These are phyloP conservation scores for Strobilomyces confusus DNA, from an alignment of 768 basidiomycete species.

Conservation along the genomic window DNA sequence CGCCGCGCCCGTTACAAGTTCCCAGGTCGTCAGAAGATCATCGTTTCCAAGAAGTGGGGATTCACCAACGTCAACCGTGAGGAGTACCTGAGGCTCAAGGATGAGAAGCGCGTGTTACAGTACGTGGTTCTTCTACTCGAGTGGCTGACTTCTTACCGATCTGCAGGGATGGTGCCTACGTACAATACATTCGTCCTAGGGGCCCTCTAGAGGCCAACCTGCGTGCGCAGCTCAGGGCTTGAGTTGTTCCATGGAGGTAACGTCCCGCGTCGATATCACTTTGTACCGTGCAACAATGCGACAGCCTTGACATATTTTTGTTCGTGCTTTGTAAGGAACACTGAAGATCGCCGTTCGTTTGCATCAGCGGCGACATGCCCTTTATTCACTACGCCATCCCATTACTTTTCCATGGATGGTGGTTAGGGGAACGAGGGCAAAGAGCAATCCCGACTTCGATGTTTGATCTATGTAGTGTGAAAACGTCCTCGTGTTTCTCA, in stretches of 20 bases:
- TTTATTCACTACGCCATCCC: slow-evolving; percentile 75
- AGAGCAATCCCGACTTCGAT: slow-evolving; percentile 39
- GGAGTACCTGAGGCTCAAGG: slow-evolving; percentile 86
- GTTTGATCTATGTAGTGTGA: slow-evolving; percentile 16
- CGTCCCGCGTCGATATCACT: slow-evolving; percentile 11
- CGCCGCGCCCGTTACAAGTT: slow-evolving; percentile 99
- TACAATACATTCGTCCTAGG: slow-evolving; percentile 88
- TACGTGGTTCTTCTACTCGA: slow-evolving; percentile 39
- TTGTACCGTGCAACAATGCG: slow-evolving; percentile 18
- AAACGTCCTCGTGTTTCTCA: slow-evolving; percentile 17
- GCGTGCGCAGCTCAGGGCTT: slow-evolving; percentile 76
- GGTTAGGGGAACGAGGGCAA: slow-evolving; percentile 85
- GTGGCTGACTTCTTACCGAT: not conserved
- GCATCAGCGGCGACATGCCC: slow-evolving; percentile 35
- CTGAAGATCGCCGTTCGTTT: not conserved
- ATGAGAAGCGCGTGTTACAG: slow-evolving; percentile 86
- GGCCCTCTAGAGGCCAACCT: slow-evolving; percentile 85
- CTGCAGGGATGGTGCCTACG: slow-evolving; percentile 80
- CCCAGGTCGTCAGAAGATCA: slow-evolving; percentile 98
- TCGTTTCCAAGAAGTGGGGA: slow-evolving; percentile 97
- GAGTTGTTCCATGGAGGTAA: slow-evolving; percentile 19
- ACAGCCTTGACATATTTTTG: slow-evolving; percentile 17
- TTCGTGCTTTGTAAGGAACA: slow-evolving; percentile 6
- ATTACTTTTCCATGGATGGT: slow-evolving; percentile 42
- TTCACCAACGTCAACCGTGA: slow-evolving; percentile 93